Conservation (phyloP, 1,284 basidiomycete species). For the Boletus mariae region DNA sequence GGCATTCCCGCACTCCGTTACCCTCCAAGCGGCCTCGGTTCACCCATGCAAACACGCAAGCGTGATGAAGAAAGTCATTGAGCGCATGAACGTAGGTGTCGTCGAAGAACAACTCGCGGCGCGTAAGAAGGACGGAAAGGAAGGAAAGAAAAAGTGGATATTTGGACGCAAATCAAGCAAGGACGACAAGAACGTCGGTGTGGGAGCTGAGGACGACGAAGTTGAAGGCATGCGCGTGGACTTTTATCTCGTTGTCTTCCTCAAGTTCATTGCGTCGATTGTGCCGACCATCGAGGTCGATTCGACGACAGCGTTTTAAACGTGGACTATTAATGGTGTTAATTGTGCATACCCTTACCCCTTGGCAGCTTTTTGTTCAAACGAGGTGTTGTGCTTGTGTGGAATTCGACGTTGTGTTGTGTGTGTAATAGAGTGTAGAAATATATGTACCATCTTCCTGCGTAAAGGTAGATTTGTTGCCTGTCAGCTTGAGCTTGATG, state of each 20-base stretch:
- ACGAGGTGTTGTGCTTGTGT: background rate
- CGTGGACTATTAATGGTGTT: constrained; percentile 6
- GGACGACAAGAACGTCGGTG: constrained; percentile 44
- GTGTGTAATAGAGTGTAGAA: constrained; percentile 30
- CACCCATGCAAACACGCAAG: constrained; percentile 99
- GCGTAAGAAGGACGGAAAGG: constrained; percentile 49
- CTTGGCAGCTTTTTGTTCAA: constrained; percentile 1
- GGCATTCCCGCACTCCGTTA: constrained; percentile 88
- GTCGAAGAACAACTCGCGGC: constrained; percentile 71
- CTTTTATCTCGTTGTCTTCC: constrained; percentile 93
- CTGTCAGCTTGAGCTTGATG: background rate
- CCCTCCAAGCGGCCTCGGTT: constrained; percentile 84
- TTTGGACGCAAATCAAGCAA: constrained; percentile 74
- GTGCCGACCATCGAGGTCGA: constrained; percentile 95
- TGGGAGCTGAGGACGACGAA: constrained; percentile 62
- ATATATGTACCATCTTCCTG: constrained; percentile 22
- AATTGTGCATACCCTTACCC: constrained; percentile 25
- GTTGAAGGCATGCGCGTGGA: constrained; percentile 91
- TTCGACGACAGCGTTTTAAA: constrained; percentile 80
- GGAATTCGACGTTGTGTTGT: constrained; percentile 6
- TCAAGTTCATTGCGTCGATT: constrained; percentile 95
- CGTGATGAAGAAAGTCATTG: constrained; percentile 99
- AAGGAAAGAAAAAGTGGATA: constrained; percentile 79
- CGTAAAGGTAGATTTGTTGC: constrained; percentile 4
- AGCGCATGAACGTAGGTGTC: constrained; percentile 91